Percentiles rank a stretch among this genome's conserved stretches.
Evolutionary conservation across 139 green algal species (phyloP).

Genomic region (Chlorella sp.): DNA sequence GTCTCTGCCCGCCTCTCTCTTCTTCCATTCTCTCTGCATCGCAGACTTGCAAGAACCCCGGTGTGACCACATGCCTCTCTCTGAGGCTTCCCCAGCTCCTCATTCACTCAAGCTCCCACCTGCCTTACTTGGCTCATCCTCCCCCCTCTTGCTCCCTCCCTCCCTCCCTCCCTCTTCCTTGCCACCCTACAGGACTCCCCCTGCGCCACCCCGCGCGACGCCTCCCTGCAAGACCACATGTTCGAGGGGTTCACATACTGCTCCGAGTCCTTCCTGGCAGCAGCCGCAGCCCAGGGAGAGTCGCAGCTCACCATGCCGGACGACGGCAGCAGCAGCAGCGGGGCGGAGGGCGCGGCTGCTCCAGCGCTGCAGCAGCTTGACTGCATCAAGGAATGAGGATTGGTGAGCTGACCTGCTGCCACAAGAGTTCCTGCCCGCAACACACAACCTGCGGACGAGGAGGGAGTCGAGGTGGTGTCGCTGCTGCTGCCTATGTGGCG

Average conservation of each 20-base stretch:
- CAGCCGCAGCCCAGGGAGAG: not conserved
- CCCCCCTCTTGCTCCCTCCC: too few species aligned
- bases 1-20: not conserved
- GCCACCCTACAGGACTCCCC: constrained; percentile 72
- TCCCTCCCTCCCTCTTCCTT: not conserved
- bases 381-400: not conserved
- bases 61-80: too few species aligned
- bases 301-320: not conserved
- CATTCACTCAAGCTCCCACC: too few species aligned
- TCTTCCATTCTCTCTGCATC: not conserved
- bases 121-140: too few species aligned
- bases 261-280: constrained; percentile 25
- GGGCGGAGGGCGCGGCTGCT: not conserved
- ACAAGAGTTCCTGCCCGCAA: too few species aligned
- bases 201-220: constrained; percentile 63
- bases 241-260: constrained; percentile 36
- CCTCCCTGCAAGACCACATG: constrained; percentile 22
- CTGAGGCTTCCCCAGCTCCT: too few species aligned
- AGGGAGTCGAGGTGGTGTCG: not conserved
- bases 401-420: too few species aligned
- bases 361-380: not conserved
- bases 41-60: too few species aligned
- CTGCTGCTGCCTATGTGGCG: not conserved
- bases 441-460: too few species aligned
- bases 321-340: not conserved